Percentiles rank a stretch among this genome's conserved stretches.
Conservation (phyloP, 805 yeast genomes). For the Ogataea glucozyma region DNA sequence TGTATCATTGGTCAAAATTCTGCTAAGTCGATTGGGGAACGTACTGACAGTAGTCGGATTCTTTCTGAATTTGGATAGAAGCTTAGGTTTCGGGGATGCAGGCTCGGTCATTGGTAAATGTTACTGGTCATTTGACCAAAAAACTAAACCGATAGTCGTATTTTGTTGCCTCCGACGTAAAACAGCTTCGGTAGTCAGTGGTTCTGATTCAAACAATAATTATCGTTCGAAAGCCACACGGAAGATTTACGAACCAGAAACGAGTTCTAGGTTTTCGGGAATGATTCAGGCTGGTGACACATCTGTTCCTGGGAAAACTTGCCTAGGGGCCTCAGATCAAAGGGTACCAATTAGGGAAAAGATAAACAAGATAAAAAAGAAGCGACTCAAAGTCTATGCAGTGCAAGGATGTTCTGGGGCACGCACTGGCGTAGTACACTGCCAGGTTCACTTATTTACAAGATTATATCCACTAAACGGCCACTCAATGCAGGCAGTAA, state of each 20-base stretch:
- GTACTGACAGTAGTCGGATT: conserved; percentile 13
- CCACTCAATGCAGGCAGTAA: no score
- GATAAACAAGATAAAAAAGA: conserved; percentile 3
- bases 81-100: conserved; percentile 11
- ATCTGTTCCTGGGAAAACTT: conserved; percentile 1
- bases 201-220: no score
- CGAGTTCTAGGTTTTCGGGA: no score
- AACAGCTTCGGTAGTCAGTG: no score
- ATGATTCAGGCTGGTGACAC: not conserved
- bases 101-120: conserved; percentile 4
- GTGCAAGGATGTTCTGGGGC: conserved; percentile 5
- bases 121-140: conserved; percentile 2
- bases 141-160: no score
- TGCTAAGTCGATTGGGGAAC: conserved; percentile 12
- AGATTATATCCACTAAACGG: no score
- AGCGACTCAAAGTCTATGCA: not conserved
- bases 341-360: conserved; percentile 4
- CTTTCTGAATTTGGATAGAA: conserved; percentile 21
- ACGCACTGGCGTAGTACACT: no score
- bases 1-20: conserved; percentile 19
- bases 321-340: not conserved
- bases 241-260: no score
- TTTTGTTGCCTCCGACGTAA: no score
- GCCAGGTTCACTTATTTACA: no score
- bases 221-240: no score